Base-by-base conservation (phyloP, 2,329 filamentous ascomycete species). In the Cordyceps fumosorosea region DNA sequence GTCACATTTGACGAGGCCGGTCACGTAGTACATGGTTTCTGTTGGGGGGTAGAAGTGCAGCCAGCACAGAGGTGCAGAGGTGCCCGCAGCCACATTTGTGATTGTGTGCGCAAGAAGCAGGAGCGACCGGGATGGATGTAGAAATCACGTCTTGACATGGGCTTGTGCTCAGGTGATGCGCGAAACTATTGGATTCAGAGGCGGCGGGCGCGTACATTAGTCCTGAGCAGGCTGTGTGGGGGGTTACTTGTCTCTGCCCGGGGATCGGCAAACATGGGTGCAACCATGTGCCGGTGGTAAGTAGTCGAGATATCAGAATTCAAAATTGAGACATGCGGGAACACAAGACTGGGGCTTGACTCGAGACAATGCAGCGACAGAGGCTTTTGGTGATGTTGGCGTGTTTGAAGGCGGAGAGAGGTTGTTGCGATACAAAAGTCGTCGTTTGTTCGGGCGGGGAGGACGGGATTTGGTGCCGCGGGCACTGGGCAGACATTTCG, bases 381-480 rank as follows among this genome's bases (percentile, higher is more conserved):
- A 10, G 42, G 4, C 42, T 48, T 26, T 2, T 12, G n/a, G n/a
- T n/a, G n/a, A n/a, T n/a, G n/a, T n/a, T n/a, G n/a, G n/a, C n/a
- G n/a, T 48, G 7, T 24, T 48, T 24, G 26, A 29, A 24, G 26
- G 24, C 14, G 24, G 18, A 52, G 18, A 20, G 5, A 32, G 16
- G 24, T 24, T 42, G 42, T 8, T 6, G n/a, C 26, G 26, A 37
- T 5, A 24, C 3, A 12, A 8, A 24, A 51, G 48, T 8, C 5
- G 37, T 12, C 37, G 20, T 10, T 11, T 24, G n/a, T 26, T 6
- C 11, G 24, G 16, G 29, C 24, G 44, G 44, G 37, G n/a, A 50
- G 29, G 26, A 57, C 55, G 29, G 55, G 44, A 50, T 51, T 58
- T 58, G 56, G 24, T 50, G 45, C 56, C 56, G 56, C 40, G 18